A percentile compares a stretch with the other conserved stretches of the same genome.
Conservation (phyloP, 1,284 basidiomycete genomes). For the Rhodotorula sp. region DNA sequence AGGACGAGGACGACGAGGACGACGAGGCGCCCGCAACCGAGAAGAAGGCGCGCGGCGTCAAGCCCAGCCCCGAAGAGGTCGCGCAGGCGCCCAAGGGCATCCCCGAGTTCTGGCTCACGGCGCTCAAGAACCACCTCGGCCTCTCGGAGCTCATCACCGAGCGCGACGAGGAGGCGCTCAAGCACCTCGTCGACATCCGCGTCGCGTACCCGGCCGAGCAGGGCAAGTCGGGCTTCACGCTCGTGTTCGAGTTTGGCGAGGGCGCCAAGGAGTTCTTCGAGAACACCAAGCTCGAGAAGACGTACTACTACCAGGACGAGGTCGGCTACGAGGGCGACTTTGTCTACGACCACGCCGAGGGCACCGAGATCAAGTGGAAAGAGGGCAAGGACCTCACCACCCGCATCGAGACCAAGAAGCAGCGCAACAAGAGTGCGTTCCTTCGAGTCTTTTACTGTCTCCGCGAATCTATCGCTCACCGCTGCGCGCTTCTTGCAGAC, state of each 20-base stretch:
- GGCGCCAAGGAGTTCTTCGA: slow-evolving; percentile 81
- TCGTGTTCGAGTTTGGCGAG: slow-evolving; percentile 73
- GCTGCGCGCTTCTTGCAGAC: slow-evolving; percentile 56
- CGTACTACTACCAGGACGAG: slow-evolving; percentile 82
- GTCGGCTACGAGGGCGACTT: slow-evolving; percentile 47
- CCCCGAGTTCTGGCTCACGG: slow-evolving; percentile 97
- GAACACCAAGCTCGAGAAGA: slow-evolving; percentile 83
- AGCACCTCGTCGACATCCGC: slow-evolving; percentile 67
- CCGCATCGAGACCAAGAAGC: slow-evolving; percentile 98
- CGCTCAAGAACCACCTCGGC: slow-evolving; percentile 85
- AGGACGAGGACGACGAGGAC: slow-evolving; percentile 52
- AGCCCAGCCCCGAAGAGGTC: slow-evolving; percentile 48
- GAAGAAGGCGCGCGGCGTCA: slow-evolving; percentile 34
- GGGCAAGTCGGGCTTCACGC: slow-evolving; percentile 80
- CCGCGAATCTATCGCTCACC: background rate
- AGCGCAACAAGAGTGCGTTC: slow-evolving; percentile 92
- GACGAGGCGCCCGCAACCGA: slow-evolving; percentile 45
- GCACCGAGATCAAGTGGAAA: slow-evolving; percentile 92
- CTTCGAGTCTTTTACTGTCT: background rate
- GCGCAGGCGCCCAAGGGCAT: slow-evolving; percentile 62
- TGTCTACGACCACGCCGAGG: slow-evolving; percentile 64
- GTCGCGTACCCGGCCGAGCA: slow-evolving; percentile 63
- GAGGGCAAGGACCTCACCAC: slow-evolving; percentile 97
- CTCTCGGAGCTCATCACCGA: slow-evolving; percentile 90
- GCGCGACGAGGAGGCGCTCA: slow-evolving; percentile 73